These are phyloP conservation scores for Myrmaecium sp. DNA, from an alignment of 2,329 filamentous ascomycete species.

Conservation along the genomic window DNA sequence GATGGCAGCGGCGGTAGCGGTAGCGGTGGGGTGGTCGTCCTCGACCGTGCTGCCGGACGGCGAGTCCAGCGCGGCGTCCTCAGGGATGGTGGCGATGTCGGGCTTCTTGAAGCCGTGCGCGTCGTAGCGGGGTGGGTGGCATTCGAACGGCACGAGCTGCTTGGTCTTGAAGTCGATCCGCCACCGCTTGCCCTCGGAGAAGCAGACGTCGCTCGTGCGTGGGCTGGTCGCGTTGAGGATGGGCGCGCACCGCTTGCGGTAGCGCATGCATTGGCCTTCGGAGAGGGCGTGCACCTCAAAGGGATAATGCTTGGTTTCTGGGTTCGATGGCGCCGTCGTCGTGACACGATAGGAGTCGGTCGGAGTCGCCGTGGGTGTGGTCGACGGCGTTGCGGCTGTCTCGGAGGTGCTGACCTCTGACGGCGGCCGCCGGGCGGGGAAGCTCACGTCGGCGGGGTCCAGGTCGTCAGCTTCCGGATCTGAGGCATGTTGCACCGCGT, in stretches of 20 bases:
- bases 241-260: constrained; percentile 30
- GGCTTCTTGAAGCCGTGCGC: constrained; percentile 16
- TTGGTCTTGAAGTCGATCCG: constrained; percentile 27
- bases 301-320: constrained; percentile 1
- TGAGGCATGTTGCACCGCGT: constrained; percentile 3
- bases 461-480: constrained; percentile 20
- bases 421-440: constrained; percentile 2
- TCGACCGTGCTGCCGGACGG: not conserved
- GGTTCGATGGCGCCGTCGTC: not conserved
- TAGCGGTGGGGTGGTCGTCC: not conserved
- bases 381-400: constrained; percentile 1
- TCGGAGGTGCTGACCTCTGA: not conserved
- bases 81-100: constrained; percentile 1
- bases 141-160: constrained; percentile 23
- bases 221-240: constrained; percentile 26
- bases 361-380: not conserved
- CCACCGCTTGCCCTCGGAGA: constrained; percentile 23
- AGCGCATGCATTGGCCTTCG: constrained; percentile 14
- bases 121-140: constrained; percentile 28
- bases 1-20: not conserved
- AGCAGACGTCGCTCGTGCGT: constrained; percentile 29
- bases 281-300: not conserved
- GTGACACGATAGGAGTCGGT: not conserved
- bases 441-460: constrained; percentile 19
- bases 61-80: too few relatives aligned